Conservation (phyloP, 345 rosid genomes). For the Ceriops decandra region DNA sequence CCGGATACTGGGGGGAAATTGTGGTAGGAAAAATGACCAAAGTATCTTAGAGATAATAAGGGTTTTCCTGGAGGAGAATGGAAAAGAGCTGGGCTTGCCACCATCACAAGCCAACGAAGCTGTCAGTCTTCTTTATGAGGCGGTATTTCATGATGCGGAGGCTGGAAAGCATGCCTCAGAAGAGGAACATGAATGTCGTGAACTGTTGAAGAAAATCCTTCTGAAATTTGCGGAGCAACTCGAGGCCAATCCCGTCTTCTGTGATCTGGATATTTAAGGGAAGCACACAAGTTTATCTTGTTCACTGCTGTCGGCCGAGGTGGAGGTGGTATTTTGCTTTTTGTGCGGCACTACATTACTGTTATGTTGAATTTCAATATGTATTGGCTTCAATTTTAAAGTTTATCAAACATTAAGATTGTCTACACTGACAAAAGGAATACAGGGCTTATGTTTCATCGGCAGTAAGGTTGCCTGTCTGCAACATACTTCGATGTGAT, state of each 20-base stretch:
- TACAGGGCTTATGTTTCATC: not conserved
- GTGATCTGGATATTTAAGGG: conserved; percentile 36
- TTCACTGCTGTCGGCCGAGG: not conserved
- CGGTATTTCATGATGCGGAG: conserved; percentile 40
- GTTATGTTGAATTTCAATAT: not conserved
- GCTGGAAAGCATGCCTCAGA: conserved; percentile 22
- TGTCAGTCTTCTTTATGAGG: conserved; percentile 49
- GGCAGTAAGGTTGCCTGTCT: not conserved
- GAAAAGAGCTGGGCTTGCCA: conserved; percentile 69
- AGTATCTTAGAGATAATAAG: conserved; percentile 31
- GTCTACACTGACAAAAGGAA: not conserved
- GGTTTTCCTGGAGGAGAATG: conserved; percentile 49
- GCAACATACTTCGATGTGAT: conserved; percentile 1
- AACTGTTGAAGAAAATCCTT: conserved; percentile 48
- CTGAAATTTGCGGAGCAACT: conserved; percentile 57
- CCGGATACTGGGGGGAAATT: conserved; percentile 33
- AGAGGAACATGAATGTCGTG: conserved; percentile 27
- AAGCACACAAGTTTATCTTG: not conserved
- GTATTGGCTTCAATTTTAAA: not conserved
- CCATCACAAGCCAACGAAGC: conserved; percentile 57
- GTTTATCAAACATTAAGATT: not conserved
- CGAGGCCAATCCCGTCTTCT: conserved; percentile 47
- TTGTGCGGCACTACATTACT: conserved; percentile 6
- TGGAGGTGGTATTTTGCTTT: conserved; percentile 6
- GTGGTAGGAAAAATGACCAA: conserved; percentile 20